Conservation (phyloP, 2,329 filamentous ascomycete genomes). For the Coniochaeta ligniaria region DNA sequence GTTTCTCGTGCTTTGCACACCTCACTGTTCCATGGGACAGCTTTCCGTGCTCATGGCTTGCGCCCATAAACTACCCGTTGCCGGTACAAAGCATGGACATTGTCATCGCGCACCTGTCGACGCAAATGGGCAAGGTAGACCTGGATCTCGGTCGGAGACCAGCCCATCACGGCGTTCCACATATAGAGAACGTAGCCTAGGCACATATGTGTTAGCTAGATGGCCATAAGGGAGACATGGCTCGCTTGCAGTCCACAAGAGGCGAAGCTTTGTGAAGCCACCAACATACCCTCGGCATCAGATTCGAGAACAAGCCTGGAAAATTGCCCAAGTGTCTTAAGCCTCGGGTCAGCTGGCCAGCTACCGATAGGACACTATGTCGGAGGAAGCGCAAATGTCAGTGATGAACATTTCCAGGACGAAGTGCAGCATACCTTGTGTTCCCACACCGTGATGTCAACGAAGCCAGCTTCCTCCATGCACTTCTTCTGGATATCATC, state of each 20-base stretch:
- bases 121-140: conserved; percentile 8
- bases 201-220: not conserved
- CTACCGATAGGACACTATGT: conserved; percentile 3
- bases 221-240: not conserved
- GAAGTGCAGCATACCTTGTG: conserved; percentile 8
- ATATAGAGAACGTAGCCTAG: conserved; percentile 12
- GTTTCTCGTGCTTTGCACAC: not conserved
- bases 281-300: conserved; percentile 7
- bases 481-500: conserved; percentile 29
- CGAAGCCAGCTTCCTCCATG: conserved; percentile 17
- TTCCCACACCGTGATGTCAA: conserved; percentile 12
- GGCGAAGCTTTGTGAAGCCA: not conserved
- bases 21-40: not conserved
- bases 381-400: not conserved
- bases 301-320: conserved; percentile 4
- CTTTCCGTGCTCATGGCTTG: conserved; percentile 2
- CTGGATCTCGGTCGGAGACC: conserved; percentile 9
- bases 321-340: conserved; percentile 5
- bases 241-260: too few species aligned
- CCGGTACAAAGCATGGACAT: conserved; percentile 5
- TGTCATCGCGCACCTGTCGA: conserved; percentile 7
- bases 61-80: conserved; percentile 3
- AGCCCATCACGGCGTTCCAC: conserved; percentile 11
- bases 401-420: not conserved
- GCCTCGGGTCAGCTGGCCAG: conserved; percentile 7